Conservation (phyloP, 2,329 filamentous ascomycete species). For the Aureobasidium sp. region DNA sequence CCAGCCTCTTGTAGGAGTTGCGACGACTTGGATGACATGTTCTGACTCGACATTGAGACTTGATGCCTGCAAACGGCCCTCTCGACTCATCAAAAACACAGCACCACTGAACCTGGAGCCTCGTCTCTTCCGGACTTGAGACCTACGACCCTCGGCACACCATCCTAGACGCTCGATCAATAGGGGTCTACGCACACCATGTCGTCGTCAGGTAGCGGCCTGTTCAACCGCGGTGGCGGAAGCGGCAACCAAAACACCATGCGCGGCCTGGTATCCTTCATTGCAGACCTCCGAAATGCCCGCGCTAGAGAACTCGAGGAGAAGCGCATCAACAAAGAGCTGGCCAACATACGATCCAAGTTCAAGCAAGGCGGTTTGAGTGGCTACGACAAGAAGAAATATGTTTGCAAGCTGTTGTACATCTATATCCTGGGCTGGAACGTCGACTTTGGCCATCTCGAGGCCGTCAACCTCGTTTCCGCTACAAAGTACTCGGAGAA, state of each 20-base stretch:
- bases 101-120: not conserved
- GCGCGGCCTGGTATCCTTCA: constrained; percentile 87
- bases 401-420: constrained; percentile 98
- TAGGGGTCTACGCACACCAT: not conserved
- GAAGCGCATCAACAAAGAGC: constrained; percentile 98
- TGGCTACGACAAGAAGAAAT: constrained; percentile 99
- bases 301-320: constrained; percentile 92
- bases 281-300: constrained; percentile 91
- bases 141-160: not conserved
- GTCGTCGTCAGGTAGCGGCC: constrained; percentile 26
- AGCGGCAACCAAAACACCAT: constrained; percentile 31
- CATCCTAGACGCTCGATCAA: not conserved
- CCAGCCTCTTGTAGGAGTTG: not conserved
- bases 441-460: constrained; percentile 96
- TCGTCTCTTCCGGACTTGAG: not conserved
- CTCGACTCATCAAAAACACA: not conserved
- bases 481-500: constrained; percentile 98
- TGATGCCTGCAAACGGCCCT: not conserved
- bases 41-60: not conserved
- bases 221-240: constrained; percentile 29
- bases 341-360: constrained; percentile 97
- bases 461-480: constrained; percentile 96
- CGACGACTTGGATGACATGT: not conserved
- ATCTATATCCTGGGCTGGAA: constrained; percentile 99
- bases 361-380: constrained; percentile 83